A percentile compares a stretch with the other conserved stretches of the same genome.
Evolutionary conservation across 768 basidiomycete genomes (phyloP).

Genomic region (Pisolithus sp.): DNA sequence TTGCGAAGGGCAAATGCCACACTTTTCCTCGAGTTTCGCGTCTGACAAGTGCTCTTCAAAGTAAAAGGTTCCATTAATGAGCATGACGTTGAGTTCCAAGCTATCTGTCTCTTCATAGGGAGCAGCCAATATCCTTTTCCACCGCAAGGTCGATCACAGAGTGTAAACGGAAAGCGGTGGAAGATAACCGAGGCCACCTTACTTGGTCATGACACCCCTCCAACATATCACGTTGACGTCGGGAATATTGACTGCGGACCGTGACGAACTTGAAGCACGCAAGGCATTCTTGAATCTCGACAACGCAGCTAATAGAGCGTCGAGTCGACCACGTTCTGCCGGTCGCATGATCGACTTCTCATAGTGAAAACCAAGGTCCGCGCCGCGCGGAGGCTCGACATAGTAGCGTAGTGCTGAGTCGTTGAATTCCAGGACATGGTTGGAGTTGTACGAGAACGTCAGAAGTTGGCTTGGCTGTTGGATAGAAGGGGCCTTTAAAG

Average conservation of each 20-base stretch:
- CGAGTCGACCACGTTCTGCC: constrained; percentile 63
- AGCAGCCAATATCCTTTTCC: constrained; percentile 69
- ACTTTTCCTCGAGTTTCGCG: constrained; percentile 60
- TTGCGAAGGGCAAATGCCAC: constrained; percentile 15
- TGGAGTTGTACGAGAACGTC: constrained; percentile 66
- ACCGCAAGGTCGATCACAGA: constrained; percentile 17
- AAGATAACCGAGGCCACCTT: constrained; percentile 19
- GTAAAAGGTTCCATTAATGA: constrained; percentile 59
- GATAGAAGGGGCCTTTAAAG: constrained; percentile 37
- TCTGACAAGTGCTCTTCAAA: constrained; percentile 68
- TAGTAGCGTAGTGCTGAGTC: constrained; percentile 70
- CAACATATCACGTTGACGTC: constrained; percentile 61
- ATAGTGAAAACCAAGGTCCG: constrained; percentile 65
- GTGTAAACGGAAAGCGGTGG: constrained; percentile 4
- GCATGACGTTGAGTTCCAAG: constrained; percentile 84
- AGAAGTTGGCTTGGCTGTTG: constrained; percentile 65
- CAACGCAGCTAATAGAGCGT: constrained; percentile 58
- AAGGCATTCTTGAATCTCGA: constrained; percentile 35
- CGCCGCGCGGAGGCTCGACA: constrained; percentile 56
- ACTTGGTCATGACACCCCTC: constrained; percentile 86
- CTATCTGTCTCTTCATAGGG: constrained; percentile 78
- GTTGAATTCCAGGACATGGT: constrained; percentile 52
- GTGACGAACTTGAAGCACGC: constrained; percentile 23
- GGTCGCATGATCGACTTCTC: constrained; percentile 63
- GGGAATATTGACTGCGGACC: constrained; percentile 18